These are phyloP conservation scores for Alternaria brassicicola DNA, from an alignment of 2,329 filamentous ascomycete genomes.

Conservation along the genomic window DNA sequence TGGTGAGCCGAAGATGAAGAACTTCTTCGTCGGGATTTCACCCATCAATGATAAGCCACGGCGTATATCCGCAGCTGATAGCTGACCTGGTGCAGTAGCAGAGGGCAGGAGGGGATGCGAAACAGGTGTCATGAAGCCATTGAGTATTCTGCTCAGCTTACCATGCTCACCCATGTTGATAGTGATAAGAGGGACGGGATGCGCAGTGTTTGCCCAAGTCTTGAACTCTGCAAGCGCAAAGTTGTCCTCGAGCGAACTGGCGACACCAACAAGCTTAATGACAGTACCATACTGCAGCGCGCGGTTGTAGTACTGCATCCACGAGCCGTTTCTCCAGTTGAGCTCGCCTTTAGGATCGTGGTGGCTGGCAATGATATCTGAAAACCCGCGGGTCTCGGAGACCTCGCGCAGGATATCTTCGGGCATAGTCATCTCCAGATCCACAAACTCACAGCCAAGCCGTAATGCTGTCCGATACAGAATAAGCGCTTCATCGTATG, in stretches of 20 bases:
- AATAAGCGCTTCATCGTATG: constrained; percentile 70
- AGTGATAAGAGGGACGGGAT: constrained; percentile 84
- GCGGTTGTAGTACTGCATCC: constrained; percentile 88
- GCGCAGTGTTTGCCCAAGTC: constrained; percentile 71
- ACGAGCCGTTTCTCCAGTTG: constrained; percentile 91
- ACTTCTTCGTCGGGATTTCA: constrained; percentile 74
- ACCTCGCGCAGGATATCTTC: constrained; percentile 75
- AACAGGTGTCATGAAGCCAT: constrained; percentile 92
- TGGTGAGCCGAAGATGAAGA: constrained; percentile 87
- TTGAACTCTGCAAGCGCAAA: constrained; percentile 84
- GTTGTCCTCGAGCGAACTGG: constrained; percentile 80
- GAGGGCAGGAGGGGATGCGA: constrained; percentile 88
- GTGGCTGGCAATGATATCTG: constrained; percentile 91
- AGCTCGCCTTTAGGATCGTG: constrained; percentile 81
- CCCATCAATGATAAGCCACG: constrained; percentile 78
- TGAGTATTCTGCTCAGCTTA: constrained; percentile 87
- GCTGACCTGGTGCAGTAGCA: constrained; percentile 90
- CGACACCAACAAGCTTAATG: constrained; percentile 90
- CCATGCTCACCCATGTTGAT: constrained; percentile 93
- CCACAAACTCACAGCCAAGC: constrained; percentile 88
- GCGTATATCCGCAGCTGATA: constrained; percentile 88
- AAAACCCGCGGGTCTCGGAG: constrained; percentile 70
- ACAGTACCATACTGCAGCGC: constrained; percentile 89
- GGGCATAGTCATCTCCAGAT: constrained; percentile 87
- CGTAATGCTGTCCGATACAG: constrained; percentile 81